Base-by-base conservation (phyloP, 768 basidiomycete genomes). In the Cantharellus anzutake region DNA sequence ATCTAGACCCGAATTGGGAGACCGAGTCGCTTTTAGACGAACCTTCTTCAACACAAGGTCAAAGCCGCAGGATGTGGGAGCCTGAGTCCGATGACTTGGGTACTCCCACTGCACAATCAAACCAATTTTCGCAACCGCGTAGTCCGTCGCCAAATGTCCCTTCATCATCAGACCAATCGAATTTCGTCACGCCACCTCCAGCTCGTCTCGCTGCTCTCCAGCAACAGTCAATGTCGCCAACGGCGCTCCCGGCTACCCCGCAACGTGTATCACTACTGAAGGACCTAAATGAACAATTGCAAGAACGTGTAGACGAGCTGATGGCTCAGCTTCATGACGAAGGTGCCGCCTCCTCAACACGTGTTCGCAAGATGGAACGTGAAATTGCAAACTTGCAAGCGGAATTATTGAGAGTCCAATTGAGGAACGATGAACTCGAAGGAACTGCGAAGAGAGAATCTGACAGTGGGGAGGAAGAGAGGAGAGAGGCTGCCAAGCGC, bases 361-460 rank as follows among this genome's bases (percentile, higher is more conserved):
- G 80, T 64, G 73, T 93, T 20, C 79, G 81, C 51, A 76, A 76
- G 66, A 69, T 93, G 57, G 87, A 91, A 70, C 81, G 80, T 67
- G 89, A 93, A 73, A 84, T 93, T n/a, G 72, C 76, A 59, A 73
- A 73, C 3, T 74, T 93, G 39, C 76, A 80, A 52, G 81, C 82
- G 41, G 86, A 88, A 64, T 74, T 92, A 39, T 87, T 91, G 66
- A 75, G 76, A 65, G 82, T 82, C n/a, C 81, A 82, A 64, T 78
- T 77, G 44, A 77, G 73, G 66, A 83, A 83, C 64, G 78, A 80
- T 55, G 83, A 83, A 69, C 70, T 87, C 41, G 85, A 88, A 70
- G 76, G 80, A 68, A 80, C 79, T 66, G 76, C 80, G 0, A n/a
- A 65, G 75, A 76, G 68, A 70, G 80, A 67, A 75, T 29, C 20